These are phyloP conservation scores for Echium plantagineum DNA, from an alignment of 257 asterid species.

Conservation along the genomic window DNA sequence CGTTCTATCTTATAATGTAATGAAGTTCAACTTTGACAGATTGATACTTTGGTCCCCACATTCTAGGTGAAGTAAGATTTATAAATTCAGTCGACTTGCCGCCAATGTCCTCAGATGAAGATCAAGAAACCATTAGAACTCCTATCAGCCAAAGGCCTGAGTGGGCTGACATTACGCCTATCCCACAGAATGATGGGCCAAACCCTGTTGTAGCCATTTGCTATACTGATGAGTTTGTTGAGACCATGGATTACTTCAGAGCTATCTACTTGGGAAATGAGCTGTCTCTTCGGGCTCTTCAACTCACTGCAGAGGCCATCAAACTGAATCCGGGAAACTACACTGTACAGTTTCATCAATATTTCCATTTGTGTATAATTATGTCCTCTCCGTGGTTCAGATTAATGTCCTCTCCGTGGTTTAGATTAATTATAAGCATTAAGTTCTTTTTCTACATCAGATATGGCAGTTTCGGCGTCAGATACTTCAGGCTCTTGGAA, in stretches of 20 bases:
- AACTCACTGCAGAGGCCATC: slow-evolving; percentile 67
- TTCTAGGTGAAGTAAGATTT: not conserved
- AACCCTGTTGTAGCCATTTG: slow-evolving; percentile 82
- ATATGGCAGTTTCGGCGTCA: slow-evolving; percentile 95
- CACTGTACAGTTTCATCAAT: slow-evolving; percentile 35
- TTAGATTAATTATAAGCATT: not conserved
- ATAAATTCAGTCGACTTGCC: too few relatives aligned
- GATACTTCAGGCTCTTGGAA: slow-evolving; percentile 60
- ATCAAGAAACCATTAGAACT: slow-evolving; percentile 5
- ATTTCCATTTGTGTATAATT: not conserved
- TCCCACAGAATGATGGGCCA: slow-evolving; percentile 86
- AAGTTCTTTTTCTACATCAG: slow-evolving; percentile 23
- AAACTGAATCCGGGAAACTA: slow-evolving; percentile 72
- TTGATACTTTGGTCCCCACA: too few relatives aligned
- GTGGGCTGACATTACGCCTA: slow-evolving; percentile 72
- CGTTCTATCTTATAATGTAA: too few relatives aligned
- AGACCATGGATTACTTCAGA: slow-evolving; percentile 83
- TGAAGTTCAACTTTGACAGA: too few relatives aligned
- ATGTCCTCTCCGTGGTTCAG: not conserved
- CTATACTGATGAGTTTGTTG: slow-evolving; percentile 61
- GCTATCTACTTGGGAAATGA: slow-evolving; percentile 80
- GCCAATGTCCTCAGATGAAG: not conserved
- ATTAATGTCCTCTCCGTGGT: too few relatives aligned
- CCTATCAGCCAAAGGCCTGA: slow-evolving; percentile 56
- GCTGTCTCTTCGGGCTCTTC: slow-evolving; percentile 68